These are phyloP conservation scores for Eutrema japonicum DNA, from an alignment of 345 rosid species.

Conservation along the genomic window DNA sequence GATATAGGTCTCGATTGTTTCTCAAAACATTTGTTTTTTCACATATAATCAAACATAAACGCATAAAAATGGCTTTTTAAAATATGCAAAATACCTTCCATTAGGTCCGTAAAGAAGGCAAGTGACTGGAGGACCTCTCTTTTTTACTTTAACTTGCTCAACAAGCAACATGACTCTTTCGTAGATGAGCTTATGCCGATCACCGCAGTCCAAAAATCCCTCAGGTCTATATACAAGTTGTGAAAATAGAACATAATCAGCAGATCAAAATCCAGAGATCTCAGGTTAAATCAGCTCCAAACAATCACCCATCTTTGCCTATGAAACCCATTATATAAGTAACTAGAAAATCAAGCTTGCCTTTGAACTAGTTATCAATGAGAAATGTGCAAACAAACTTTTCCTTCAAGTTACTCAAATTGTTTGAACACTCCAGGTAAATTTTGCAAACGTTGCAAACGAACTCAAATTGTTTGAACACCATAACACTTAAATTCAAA, in stretches of 20 bases:
- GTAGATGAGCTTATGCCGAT: conserved; percentile 64
- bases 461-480: neutral
- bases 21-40: too few relatives aligned
- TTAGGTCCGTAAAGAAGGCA: conserved; percentile 82
- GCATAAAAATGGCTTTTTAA: neutral
- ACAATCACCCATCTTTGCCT: too few relatives aligned
- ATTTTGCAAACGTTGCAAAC: too few relatives aligned
- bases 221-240: conserved; percentile 53
- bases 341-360: too few relatives aligned
- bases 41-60: too few relatives aligned
- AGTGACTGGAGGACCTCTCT: conserved; percentile 77
- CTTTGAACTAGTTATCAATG: too few relatives aligned
- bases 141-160: conserved; percentile 83
- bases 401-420: neutral
- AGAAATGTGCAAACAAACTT: neutral
- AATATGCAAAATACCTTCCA: conserved; percentile 64
- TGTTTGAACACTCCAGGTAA: too few relatives aligned
- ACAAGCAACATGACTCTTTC: conserved; percentile 76
- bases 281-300: too few relatives aligned
- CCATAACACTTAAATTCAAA: neutral
- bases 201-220: conserved; percentile 86
- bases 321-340: too few relatives aligned
- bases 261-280: neutral
- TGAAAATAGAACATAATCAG: neutral
- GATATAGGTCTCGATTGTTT: too few relatives aligned